A percentile compares a stretch with the other conserved stretches of the same genome.
phyloP scores from a whole-genome alignment of 164 flowering plant genomes.

The Macadamia integrifolia region DNA sequence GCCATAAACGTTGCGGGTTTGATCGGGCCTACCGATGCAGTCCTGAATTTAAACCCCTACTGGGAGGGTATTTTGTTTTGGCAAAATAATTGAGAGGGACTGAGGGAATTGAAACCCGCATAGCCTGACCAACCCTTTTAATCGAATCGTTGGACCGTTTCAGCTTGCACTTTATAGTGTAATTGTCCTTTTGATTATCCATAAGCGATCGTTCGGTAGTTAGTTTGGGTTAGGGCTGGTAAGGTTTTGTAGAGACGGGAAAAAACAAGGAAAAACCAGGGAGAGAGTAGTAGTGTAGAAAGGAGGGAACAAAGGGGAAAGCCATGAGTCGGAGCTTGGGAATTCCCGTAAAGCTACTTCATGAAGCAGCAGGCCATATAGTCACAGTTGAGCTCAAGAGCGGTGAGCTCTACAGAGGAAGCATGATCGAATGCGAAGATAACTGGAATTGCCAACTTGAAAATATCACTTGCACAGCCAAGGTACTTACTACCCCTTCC shows the following conservation, averaged over 20 bases:
- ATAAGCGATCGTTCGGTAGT: too few relatives aligned
- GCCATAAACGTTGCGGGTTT: too few relatives aligned
- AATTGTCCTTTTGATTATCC: too few relatives aligned
- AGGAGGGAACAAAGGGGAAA: not conserved
- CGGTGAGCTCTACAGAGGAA: slow-evolving; percentile 84
- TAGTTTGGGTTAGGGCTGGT: not conserved
- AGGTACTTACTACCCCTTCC: slow-evolving; percentile 32
- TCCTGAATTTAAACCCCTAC: too few relatives aligned
- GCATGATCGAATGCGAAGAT: slow-evolving; percentile 90
- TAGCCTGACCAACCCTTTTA: too few relatives aligned
- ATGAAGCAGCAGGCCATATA: slow-evolving; percentile 79
- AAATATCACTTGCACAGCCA: slow-evolving; percentile 80
- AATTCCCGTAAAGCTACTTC: slow-evolving; percentile 60
- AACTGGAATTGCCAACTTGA: slow-evolving; percentile 99
- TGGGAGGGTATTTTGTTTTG: too few relatives aligned
- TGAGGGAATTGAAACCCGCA: too few relatives aligned
- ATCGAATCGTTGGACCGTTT: too few relatives aligned
- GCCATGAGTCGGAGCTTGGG: slow-evolving; percentile 64
- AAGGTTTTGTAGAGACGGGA: slow-evolving; percentile 6
- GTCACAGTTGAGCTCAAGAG: slow-evolving; percentile 88
- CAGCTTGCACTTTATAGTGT: too few relatives aligned
- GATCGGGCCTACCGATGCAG: too few relatives aligned
- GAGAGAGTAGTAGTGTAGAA: not conserved
- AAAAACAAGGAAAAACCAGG: not conserved
- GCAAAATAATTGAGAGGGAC: too few relatives aligned